Base-by-base conservation (phyloP, 345 rosid genomes). In the Gossypium turneri region DNA sequence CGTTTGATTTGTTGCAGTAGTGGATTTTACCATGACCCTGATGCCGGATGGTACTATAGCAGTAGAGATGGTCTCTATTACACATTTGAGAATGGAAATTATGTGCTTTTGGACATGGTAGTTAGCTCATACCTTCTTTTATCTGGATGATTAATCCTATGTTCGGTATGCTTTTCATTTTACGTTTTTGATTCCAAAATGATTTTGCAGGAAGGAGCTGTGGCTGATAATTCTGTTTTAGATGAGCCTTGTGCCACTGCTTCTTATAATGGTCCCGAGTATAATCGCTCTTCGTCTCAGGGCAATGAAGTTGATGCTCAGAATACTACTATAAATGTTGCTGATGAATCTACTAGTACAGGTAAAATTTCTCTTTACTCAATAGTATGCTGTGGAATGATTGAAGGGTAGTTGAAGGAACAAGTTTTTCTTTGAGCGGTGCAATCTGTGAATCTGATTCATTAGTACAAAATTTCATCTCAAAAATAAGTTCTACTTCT, bases 1-100 rank as follows among this genome's bases (percentile, higher is more conserved):
- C 4, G 59, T 19, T 71, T 34, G 12, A 15, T 69, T 78, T 74
- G 24, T 48, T 83, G 85, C 90, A 91, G 98, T 66, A 89, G 86
- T 80, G 97, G 97, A 78, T 92, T 94, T 82, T 92, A 92, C 81
- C 94, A 94, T 76, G 93, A 92, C 65, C 91, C 97, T 27, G 76
- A 7, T 80, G 94, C 88, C 75, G 98, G 97, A 20, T 94, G 97
- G 98, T 94, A 92, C 77, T 92, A 92, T 79, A 88, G 91, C 76
- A 88, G 86, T 70, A 82, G 82, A 67, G 97, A 94, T 78, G 92
- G 97, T 59, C 83, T 72, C 45, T 94, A 92, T 79, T 94, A 94
- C 89, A 89, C 82, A 75, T 84, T 90, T 74, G 94, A 92, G 52
- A 81, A 94, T 79, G 97, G 97, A 3, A 84, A 82, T 73, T 94